Conservation (phyloP, 495 filamentous ascomycete genomes). For the Aspergillus carlsbadensis region DNA sequence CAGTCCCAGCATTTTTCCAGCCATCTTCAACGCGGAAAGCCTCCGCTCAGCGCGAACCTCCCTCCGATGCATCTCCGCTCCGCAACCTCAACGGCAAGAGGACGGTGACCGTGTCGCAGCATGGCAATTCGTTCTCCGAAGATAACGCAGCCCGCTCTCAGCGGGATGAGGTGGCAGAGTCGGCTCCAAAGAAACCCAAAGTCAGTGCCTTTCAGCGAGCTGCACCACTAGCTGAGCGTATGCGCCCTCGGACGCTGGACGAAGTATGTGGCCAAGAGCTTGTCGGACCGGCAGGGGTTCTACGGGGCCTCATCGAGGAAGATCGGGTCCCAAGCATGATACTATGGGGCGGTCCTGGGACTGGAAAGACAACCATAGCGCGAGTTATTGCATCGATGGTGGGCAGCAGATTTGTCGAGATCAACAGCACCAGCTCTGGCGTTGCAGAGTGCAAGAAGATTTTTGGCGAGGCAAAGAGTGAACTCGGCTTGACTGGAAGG, state of each 20-base stretch:
- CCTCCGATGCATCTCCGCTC: conserved; percentile 24
- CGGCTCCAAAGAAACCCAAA: conserved; percentile 59
- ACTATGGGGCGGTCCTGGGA: conserved; percentile 87
- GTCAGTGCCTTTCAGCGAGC: conserved; percentile 60
- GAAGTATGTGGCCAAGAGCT: conserved; percentile 91
- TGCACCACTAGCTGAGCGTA: conserved; percentile 87
- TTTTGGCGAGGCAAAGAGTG: conserved; percentile 80
- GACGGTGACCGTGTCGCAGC: conserved; percentile 28
- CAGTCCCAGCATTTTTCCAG: conserved; percentile 75
- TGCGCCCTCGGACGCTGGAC: conserved; percentile 81
- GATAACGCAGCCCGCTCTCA: conserved; percentile 19
- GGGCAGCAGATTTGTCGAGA: conserved; percentile 86
- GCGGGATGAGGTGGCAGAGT: conserved; percentile 27
- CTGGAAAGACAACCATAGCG: conserved; percentile 96
- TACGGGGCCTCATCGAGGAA: conserved; percentile 86
- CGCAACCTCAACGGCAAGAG: conserved; percentile 37
- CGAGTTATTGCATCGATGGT: conserved; percentile 83
- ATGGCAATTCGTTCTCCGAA: conserved; percentile 17
- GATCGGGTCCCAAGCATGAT: conserved; percentile 92
- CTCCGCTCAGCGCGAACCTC: conserved; percentile 23
- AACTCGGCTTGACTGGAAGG: conserved; percentile 76
- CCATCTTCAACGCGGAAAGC: conserved; percentile 56
- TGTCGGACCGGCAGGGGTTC: conserved; percentile 77
- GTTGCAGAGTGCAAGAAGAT: conserved; percentile 97
- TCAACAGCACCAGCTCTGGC: conserved; percentile 87